Conservation (phyloP, 176 grass and related monocot genomes). For the Melocanna baccifera region DNA sequence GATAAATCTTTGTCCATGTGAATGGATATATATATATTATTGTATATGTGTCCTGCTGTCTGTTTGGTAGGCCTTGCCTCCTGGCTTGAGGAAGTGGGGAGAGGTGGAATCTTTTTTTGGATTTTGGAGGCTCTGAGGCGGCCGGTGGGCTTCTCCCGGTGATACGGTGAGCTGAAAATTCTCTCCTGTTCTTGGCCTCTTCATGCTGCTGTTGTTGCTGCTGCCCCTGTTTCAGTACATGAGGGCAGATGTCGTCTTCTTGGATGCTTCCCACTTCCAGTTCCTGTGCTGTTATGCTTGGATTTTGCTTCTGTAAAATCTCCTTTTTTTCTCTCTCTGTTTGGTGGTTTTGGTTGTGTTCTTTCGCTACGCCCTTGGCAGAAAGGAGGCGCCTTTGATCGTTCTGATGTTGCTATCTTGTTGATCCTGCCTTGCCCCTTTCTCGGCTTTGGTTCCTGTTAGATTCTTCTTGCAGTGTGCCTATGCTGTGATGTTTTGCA, state of each 20-base stretch:
- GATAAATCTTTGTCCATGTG: conserved; percentile 31
- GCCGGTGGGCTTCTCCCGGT: conserved; percentile 29
- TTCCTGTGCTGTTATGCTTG: background rate
- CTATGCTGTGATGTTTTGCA: background rate
- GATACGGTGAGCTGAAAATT: conserved; percentile 45
- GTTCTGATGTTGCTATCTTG: conserved; percentile 1
- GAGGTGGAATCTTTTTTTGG: conserved; percentile 44
- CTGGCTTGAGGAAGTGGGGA: conserved; percentile 46
- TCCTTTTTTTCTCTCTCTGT: background rate
- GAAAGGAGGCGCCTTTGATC: background rate
- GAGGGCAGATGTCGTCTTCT: background rate
- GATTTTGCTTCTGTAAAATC: background rate
- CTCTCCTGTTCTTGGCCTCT: conserved; percentile 32
- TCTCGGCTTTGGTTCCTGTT: background rate
- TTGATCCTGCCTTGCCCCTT: conserved; percentile 7
- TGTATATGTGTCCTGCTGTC: conserved; percentile 30
- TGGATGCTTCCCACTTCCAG: background rate
- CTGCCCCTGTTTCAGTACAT: conserved; percentile 15
- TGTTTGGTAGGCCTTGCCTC: conserved; percentile 45
- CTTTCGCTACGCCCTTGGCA: background rate
- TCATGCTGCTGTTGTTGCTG: background rate
- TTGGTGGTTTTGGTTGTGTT: background rate
- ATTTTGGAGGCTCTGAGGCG: conserved; percentile 29
- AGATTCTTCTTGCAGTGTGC: conserved; percentile 4
- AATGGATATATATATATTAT: conserved; percentile 36